These are phyloP conservation scores for Boletus coccyginus DNA, from an alignment of 768 basidiomycete genomes.

Conservation along the genomic window DNA sequence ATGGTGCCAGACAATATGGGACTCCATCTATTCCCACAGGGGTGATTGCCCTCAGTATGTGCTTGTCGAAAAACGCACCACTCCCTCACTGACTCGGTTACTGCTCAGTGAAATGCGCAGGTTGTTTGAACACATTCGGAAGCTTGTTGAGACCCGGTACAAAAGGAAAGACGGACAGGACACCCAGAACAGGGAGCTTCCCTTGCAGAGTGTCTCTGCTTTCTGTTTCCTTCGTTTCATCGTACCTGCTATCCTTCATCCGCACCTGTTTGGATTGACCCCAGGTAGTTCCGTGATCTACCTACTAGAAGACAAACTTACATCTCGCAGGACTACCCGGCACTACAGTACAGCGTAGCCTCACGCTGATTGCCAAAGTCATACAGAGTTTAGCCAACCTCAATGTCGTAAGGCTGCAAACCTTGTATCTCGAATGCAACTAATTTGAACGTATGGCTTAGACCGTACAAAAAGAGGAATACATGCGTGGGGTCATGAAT, in stretches of 20 bases:
- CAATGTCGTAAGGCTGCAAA: conserved; percentile 52
- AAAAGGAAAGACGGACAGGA: conserved; percentile 39
- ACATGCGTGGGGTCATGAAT: conserved; percentile 73
- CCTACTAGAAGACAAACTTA: conserved; percentile 6
- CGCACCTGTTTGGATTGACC: conserved; percentile 77
- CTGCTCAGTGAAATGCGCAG: conserved; percentile 63
- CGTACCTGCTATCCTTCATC: conserved; percentile 86
- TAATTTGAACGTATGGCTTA: conserved; percentile 23
- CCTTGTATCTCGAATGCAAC: neutral
- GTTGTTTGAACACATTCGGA: conserved; percentile 67
- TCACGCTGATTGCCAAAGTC: conserved; percentile 86
- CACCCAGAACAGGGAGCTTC: conserved; percentile 53
- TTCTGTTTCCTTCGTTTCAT: conserved; percentile 90
- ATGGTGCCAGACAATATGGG: conserved; percentile 84
- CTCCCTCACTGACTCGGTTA: conserved; percentile 3
- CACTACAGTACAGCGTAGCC: conserved; percentile 66
- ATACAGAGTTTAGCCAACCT: conserved; percentile 87
- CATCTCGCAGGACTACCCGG: conserved; percentile 59
- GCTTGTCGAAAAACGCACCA: neutral
- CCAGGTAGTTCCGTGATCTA: conserved; percentile 48
- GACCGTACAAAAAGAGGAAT: conserved; percentile 74
- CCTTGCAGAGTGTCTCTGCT: conserved; percentile 82
- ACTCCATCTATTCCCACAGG: conserved; percentile 71
- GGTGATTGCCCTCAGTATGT: conserved; percentile 74
- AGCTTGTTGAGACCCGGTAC: conserved; percentile 68